Conservation (phyloP, 345 rosid genomes). For the Eucalyptus lansdowneana region DNA sequence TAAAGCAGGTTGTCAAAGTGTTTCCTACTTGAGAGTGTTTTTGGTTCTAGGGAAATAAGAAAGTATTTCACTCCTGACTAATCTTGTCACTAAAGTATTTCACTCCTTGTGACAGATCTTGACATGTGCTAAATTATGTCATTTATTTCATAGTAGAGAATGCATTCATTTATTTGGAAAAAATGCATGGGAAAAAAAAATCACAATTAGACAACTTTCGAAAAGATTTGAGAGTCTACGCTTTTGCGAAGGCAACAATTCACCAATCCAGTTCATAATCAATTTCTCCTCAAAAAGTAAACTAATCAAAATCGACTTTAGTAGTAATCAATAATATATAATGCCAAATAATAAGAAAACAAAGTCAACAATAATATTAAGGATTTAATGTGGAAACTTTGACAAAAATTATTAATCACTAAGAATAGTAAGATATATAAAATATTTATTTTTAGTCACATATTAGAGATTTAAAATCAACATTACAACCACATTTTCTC, state of each 20-base stretch:
- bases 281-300: too few relatives aligned
- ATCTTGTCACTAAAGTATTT: not conserved
- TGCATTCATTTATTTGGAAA: not conserved
- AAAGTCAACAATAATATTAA: too few relatives aligned
- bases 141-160: not conserved
- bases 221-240: not conserved
- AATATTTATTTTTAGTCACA: fast-evolving
- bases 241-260: too few relatives aligned
- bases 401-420: too few relatives aligned
- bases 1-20: not conserved
- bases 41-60: not conserved
- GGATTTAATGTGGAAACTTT: too few relatives aligned
- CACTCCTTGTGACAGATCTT: not conserved
- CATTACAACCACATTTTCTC: fast-evolving
- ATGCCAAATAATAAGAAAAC: too few relatives aligned
- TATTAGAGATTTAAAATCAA: too few relatives aligned
- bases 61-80: not conserved
- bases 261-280: too few relatives aligned
- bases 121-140: not conserved
- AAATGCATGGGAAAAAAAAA: not conserved
- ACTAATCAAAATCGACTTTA: fast-evolving
- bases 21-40: not conserved
- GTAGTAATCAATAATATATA: fast-evolving
- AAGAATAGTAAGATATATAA: too few relatives aligned
- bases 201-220: not conserved